phyloP scores from a whole-genome alignment of 148 eudicot species.

The Hydrangea macrophylla region DNA sequence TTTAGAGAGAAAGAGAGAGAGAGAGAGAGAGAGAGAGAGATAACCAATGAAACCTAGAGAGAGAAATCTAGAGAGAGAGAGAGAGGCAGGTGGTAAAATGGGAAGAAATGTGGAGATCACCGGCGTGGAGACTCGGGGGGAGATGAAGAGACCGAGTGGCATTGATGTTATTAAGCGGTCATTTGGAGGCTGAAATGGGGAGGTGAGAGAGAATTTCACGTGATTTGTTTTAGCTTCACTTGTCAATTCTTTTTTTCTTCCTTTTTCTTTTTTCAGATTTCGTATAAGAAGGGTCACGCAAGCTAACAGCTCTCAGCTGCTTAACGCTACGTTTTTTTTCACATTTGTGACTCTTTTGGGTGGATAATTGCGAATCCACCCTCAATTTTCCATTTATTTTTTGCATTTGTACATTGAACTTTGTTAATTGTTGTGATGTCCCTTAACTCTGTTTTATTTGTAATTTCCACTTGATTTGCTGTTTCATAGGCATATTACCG shows the following conservation, averaged over 20 bases:
- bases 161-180: slow-evolving; percentile 24
- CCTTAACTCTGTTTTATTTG: no score
- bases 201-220: not conserved
- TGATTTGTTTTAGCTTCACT: slow-evolving; percentile 15
- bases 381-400: not conserved
- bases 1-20: not conserved
- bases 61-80: slow-evolving; percentile 10
- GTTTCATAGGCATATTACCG: no score
- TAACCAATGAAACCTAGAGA: slow-evolving; percentile 1
- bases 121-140: slow-evolving; percentile 19
- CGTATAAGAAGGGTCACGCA: not conserved
- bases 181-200: slow-evolving; percentile 26
- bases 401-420: not conserved
- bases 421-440: not conserved
- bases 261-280: not conserved
- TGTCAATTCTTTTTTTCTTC: not conserved
- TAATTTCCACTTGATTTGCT: no score
- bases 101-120: not conserved
- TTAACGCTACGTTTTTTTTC: slow-evolving; percentile 21
- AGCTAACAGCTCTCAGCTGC: slow-evolving; percentile 2
- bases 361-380: slow-evolving; percentile 4
- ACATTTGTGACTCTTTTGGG: not conserved
- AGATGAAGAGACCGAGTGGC: slow-evolving; percentile 31
- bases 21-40: not conserved
- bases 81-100: slow-evolving; percentile 22